Base-by-base conservation (phyloP, 306 rosid species). In the Inga leiocalycina region DNA sequence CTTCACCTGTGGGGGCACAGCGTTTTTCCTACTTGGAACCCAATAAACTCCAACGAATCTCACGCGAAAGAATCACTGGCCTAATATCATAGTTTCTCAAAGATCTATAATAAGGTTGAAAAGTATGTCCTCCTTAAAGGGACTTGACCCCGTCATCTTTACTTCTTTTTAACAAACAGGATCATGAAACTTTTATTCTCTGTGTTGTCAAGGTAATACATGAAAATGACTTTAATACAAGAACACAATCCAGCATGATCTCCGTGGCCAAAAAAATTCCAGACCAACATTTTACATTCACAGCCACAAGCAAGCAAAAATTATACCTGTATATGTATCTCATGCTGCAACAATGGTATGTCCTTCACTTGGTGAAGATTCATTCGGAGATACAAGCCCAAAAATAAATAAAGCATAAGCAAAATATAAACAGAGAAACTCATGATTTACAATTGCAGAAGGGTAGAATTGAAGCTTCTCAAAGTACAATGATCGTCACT, bases 401-500 rank as follows among this genome's bases (percentile, higher is more conserved):
- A 68, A 61, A 83, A 89, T 52, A 80, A 66, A 45, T 8, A 64
- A 84, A 34, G 68, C 74, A 65, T 54, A 41, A 75, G 52, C 78
- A 81, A 79, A 39, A 89, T 80, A 77, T 89, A 90, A 84, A 91
- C 51, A 82, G 85, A 77, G 82, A 77, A 80, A 78, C 90, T 87
- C 87, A 75, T 79, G 89, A 94, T 94, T 82, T 90, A 94, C 93
- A 91, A 64, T 84, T 74, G 83, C 81, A 77, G 62, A 76, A 43
- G 82, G 74, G 77, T 16, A n/a, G 52, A 57, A 79, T 84, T 86
- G 81, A 85, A 82, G 85, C 79, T 82, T 84, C 52, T 71, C 69
- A 83, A 67, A 61, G 75, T 68, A 43, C 70, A 71, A 56, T 43
- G 77, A 37, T 45, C 59, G 20, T 62, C 67, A 61, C 85, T 90